phyloP scores from a whole-genome alignment of 2,329 filamentous ascomycete species.

The Biscogniauxia sp. region DNA sequence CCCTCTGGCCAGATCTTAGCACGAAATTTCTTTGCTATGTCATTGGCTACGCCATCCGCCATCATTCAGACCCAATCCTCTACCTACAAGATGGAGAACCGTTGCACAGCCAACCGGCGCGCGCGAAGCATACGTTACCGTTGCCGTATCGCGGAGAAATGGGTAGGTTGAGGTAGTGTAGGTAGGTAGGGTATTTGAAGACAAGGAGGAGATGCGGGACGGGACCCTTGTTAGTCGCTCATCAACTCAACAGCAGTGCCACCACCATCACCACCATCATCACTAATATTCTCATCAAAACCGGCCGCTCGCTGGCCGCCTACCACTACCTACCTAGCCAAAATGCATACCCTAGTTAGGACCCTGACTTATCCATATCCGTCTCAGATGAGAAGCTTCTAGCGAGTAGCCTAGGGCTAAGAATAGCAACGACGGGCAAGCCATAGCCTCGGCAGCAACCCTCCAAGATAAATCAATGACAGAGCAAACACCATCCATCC shows the following conservation, averaged over 20 bases:
- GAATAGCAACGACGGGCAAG: not conserved
- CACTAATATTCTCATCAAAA: not conserved
- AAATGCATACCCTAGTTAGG: not conserved
- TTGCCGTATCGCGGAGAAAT: not conserved
- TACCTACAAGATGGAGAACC: not conserved
- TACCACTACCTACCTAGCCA: not conserved
- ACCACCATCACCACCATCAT: not conserved
- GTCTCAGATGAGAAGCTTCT: not conserved
- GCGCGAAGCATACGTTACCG: not conserved
- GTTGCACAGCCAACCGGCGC: not conserved
- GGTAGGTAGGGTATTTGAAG: not conserved
- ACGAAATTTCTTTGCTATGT: not conserved
- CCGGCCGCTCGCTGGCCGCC: no score
- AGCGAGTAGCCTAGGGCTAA: not conserved
- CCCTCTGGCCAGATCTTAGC: not conserved
- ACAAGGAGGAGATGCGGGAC: not conserved
- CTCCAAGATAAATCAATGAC: constrained; percentile 9
- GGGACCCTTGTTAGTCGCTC: not conserved
- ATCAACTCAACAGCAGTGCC: not conserved
- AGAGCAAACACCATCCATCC: constrained; percentile 14
- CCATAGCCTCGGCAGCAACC: not conserved
- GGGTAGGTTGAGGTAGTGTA: not conserved
- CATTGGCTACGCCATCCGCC: not conserved
- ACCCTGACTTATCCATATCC: not conserved
- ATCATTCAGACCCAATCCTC: not conserved